Evolutionary conservation across 2,329 filamentous ascomycete species (phyloP), one percentile per base, ranked within the genome.

Genomic region (Monilinia laxa): DNA sequence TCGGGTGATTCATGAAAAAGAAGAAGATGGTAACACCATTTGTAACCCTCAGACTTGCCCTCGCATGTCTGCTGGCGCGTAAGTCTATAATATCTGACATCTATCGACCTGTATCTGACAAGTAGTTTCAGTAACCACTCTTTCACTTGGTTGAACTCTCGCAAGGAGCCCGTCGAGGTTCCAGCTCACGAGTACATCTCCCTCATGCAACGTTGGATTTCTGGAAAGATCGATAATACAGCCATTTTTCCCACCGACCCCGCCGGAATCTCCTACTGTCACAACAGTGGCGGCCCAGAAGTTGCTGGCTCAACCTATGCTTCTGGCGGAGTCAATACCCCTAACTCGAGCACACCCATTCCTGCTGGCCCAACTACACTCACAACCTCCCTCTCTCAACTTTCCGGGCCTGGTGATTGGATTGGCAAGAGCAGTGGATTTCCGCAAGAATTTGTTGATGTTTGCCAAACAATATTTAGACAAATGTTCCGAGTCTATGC

Each of bases 401-500:
- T 91, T 65, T 81, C 85, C 53, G 88, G 82, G 69, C 80, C 81
- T 4, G 82, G 86, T 54, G 87, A 89, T 68, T 98, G 93, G 91
- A 84, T 97, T 67, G 95, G 95, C 75, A 96, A 96, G 81, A 87
- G 91, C 57, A 95, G 91, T 68, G 94, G 94, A 4, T 99, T 99
- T 79, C 95, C 95, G 2, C 87, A 90, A 70, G 91, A 92, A 71
- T 98, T 97, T 78, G 84, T 94, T 73, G 87, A 90, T 69, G 93
- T 97, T 73, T 95, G 94, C 82, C 93, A 96, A 82, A 90, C 90
- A 71, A 95, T 97, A 75, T 94, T 97, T 82, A 90, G 93, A 74
- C 95, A 97, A 80, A 98, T 99, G 90, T 98, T 99, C 84, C 91
- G 95, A 68, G 94, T 97, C 73, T 99, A 99, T 76, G 90, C 95